Evolutionary conservation across 2,329 filamentous ascomycete species (phyloP).

Genomic region (Phaeosphaeria sp.): DNA sequence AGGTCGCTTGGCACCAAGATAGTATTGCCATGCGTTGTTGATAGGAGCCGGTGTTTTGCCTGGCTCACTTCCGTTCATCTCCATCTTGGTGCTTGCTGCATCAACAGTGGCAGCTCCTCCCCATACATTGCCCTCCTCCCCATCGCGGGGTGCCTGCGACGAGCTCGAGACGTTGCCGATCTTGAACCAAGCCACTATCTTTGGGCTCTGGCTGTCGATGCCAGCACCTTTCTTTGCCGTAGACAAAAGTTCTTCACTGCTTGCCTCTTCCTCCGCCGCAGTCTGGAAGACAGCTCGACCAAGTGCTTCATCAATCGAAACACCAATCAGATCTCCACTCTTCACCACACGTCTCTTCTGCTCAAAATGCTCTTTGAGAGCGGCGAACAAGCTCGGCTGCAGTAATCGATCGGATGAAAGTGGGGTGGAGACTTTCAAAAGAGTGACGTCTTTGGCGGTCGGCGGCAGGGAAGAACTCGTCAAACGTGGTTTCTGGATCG

Average conservation of each 20-base stretch:
- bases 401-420: conserved; percentile 84
- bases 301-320: conserved; percentile 85
- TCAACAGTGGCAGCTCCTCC: conserved; percentile 87
- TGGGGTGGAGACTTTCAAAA: conserved; percentile 88
- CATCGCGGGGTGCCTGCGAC: conserved; percentile 59
- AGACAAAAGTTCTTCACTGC: conserved; percentile 60
- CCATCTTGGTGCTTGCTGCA: conserved; percentile 83
- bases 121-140: conserved; percentile 77
- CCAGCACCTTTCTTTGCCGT: conserved; percentile 48
- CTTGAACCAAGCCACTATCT: conserved; percentile 85
- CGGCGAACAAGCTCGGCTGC: conserved; percentile 84
- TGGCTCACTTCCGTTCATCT: conserved; percentile 87
- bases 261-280: conserved; percentile 72
- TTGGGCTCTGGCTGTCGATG: conserved; percentile 26
- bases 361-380: conserved; percentile 88
- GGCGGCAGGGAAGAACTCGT: conserved; percentile 61
- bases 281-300: conserved; percentile 81
- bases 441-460: conserved; percentile 77
- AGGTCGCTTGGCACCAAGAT: conserved; percentile 76
- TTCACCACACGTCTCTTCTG: conserved; percentile 81
- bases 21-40: conserved; percentile 86
- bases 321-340: conserved; percentile 84
- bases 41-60: conserved; percentile 78
- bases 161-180: conserved; percentile 69
- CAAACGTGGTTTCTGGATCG: conserved; percentile 53